Base-by-base conservation (phyloP, 2,329 filamentous ascomycete genomes). In the Cladosporium cucumerinum region DNA sequence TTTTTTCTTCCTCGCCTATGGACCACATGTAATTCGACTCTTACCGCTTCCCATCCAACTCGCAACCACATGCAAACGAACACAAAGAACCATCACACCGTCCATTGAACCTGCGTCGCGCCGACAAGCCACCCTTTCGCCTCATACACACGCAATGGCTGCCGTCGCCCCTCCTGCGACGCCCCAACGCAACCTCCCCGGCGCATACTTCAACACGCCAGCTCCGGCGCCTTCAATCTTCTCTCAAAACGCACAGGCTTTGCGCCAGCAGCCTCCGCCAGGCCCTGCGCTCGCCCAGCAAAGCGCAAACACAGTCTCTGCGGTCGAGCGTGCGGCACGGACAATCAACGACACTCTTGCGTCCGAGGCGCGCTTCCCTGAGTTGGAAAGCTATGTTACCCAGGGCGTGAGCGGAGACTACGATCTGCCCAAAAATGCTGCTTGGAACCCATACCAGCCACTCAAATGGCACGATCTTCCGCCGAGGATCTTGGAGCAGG, bases 401-500 rank as follows among this genome's bases (percentile, higher is more conserved):
- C 69, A 93, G 81, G 93, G 95, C 69, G 88, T 90, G 69, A 97
- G 93, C 5, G 94, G 91, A 72, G 93, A 97, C 69, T 98, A 98
- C 80, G 92, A 97, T 72, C 81, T 96, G 57, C 86, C 90, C 49
- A 80, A 77, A 43, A 82, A 82, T 64, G 78, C 84, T 70, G 85
- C 93, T 67, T 95, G 93, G 90, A 87, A 90, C 49, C 95, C 95
- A 0, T 99, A 97, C 75, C 90, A 97, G 75, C 92, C 90, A 78
- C 86, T 89, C 30, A 89, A 91, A 71, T 91, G 89, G 78, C 94
- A 97, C 79, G 89, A 91, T 71, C 94, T 99, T 61, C 95, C 95
- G 57, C 93, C 97, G 70, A 87, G 88, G 72, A 90, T 99, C 61
- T 94, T 98, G 74, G 90, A 96, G 71, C 93, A 97, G 75, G 94